A percentile compares a stretch with the other conserved stretches of the same genome.
Conservation (phyloP, 257 asterid genomes). For the Plectranthus barbatus region DNA sequence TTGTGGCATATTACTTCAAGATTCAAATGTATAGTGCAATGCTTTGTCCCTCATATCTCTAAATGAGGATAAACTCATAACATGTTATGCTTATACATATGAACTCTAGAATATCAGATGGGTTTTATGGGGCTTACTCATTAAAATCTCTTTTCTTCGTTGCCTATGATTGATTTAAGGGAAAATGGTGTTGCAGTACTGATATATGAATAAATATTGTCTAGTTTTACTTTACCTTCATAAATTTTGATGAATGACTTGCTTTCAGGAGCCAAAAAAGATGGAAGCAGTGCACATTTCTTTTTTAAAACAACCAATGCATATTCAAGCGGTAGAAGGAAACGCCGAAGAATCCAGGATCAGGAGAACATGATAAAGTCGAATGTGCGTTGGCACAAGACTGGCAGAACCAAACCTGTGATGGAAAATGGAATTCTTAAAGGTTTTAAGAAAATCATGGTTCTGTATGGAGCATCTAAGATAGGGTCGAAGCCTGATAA, state of each 20-base stretch:
- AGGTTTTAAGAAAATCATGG: constrained; percentile 92
- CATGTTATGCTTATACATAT: not conserved
- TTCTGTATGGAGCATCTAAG: constrained; percentile 48
- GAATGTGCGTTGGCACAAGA: constrained; percentile 86
- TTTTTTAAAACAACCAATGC: constrained; percentile 59
- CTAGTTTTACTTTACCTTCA: not conserved
- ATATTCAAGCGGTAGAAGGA: constrained; percentile 65
- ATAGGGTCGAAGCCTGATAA: constrained; percentile 53
- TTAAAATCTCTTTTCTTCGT: not conserved
- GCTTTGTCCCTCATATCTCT: too few relatives aligned
- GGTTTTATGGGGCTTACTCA: not conserved
- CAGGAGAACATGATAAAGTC: constrained; percentile 15
- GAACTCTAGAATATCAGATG: not conserved
- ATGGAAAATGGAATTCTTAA: constrained; percentile 48
- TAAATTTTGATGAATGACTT: not conserved
- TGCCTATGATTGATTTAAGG: not conserved
- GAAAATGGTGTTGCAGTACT: not conserved
- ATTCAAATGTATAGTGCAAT: not conserved
- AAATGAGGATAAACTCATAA: not conserved
- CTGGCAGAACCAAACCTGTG: constrained; percentile 68
- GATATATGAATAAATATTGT: not conserved
- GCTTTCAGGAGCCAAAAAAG: constrained; percentile 67
- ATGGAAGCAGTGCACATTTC: constrained; percentile 80
- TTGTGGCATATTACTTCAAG: not conserved
- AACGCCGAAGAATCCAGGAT: constrained; percentile 63